Conservation (phyloP, 73 alveolate genomes). For the Breviolum minutum region DNA sequence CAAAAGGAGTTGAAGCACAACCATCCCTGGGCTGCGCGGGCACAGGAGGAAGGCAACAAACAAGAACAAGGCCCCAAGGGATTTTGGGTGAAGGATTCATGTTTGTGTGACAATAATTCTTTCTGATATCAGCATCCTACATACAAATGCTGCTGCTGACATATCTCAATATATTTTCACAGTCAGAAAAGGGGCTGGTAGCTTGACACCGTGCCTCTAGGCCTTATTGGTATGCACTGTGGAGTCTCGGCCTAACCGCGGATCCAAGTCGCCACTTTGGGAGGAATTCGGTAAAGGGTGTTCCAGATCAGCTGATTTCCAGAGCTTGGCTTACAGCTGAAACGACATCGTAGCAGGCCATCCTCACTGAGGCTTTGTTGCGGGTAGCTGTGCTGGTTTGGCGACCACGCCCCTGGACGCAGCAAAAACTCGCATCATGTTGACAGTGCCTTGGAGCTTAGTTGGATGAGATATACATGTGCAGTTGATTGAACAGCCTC, state of each 20-base stretch:
- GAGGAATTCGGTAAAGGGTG: background rate
- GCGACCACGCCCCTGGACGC: constrained; percentile 90
- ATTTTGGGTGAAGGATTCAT: no score
- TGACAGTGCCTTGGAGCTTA: constrained; percentile 20
- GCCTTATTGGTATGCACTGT: constrained; percentile 89
- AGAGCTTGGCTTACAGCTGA: background rate
- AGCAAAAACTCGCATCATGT: constrained; percentile 84
- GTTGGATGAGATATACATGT: background rate
- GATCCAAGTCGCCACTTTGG: background rate
- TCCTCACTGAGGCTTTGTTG: constrained; percentile 40
- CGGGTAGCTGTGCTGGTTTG: constrained; percentile 66
- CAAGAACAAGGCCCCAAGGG: constrained; percentile 18
- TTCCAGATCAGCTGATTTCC: background rate
- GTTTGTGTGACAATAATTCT: no score
- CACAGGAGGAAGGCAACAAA: constrained; percentile 19
- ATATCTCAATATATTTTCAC: background rate
- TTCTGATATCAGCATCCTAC: no score
- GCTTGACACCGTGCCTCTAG: background rate
- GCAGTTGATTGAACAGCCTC: background rate
- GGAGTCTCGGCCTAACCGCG: constrained; percentile 34
- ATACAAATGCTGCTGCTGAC: background rate
- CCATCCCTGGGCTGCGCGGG: constrained; percentile 76
- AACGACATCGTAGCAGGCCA: background rate
- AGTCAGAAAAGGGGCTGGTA: background rate
- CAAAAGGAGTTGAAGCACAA: constrained; percentile 71